Base-by-base conservation (phyloP, 2,329 filamentous ascomycete genomes). In the Dryadomyces quercivorus region DNA sequence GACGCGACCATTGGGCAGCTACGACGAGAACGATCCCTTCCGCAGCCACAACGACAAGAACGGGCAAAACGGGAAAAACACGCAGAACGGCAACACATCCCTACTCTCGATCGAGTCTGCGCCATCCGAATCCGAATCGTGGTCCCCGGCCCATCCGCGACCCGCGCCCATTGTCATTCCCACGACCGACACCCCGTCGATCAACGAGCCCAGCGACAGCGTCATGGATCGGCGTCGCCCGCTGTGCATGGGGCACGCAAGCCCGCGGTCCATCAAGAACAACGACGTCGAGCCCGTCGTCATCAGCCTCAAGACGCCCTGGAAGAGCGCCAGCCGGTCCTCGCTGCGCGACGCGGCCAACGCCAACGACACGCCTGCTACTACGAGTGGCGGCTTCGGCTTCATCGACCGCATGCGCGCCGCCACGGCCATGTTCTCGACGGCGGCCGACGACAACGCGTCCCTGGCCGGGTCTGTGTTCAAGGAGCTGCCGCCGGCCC, bases 401-500 rank as follows among this genome's bases (percentile, higher is more conserved):
- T 31, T 31, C 26, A 31, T 31, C 8, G 26, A 31, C 26, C 26
- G 26, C 26, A 31, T 31, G 26, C 26, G 26, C 26, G 26, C 26
- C 8, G 26, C 26, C 26, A 31, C 26, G 8, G 26, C 26, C 26
- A 31, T 31, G 26, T 31, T 31, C 8, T 31, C 26, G 26, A 31
- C 26, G 26, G 8, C 26, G 26, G 26, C 26, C 26, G 26, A n/a
- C 43, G 36, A 45, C 15, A 40, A 40, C 15, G 36, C 36, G 36
- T 40, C 36, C 4, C 69, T 68, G 5, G 61, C 63, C 44, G 61
- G 63, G 3, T 65, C 63, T 48, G 59, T 67, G 26, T 71, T 75
- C 59, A 87, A 87, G 65, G 74, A 74, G 7, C 75, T 86, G 0
- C 81, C 82, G 36, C 75, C 74, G 22, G 74, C 80, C 10, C 83